phyloP scores from a whole-genome alignment of 2,329 filamentous ascomycete genomes.

The Helicocarpus griseus region DNA sequence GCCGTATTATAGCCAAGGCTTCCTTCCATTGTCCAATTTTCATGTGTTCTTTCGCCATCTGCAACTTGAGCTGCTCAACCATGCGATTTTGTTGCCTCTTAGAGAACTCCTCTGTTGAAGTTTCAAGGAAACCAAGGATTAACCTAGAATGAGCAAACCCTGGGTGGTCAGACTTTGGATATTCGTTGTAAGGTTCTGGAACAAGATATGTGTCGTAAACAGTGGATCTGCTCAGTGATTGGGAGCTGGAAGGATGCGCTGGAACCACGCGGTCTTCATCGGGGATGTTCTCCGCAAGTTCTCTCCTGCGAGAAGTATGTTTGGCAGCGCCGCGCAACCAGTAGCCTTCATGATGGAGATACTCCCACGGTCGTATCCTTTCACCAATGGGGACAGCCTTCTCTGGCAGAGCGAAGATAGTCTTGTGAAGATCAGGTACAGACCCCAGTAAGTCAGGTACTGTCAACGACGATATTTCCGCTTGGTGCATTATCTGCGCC shows the following conservation, averaged over 20 bases:
- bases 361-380: conserved; percentile 46
- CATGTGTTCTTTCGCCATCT: conserved; percentile 47
- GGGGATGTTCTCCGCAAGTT: conserved; percentile 46
- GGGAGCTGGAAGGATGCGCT: conserved; percentile 45
- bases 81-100: conserved; percentile 44
- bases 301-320: conserved; percentile 41
- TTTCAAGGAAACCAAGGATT: conserved; percentile 40
- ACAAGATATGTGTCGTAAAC: conserved; percentile 53
- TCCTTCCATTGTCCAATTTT: conserved; percentile 40
- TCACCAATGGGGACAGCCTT: conserved; percentile 42
- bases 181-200: conserved; percentile 49
- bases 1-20: conserved; percentile 41
- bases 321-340: conserved; percentile 48
- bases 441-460: conserved; percentile 16
- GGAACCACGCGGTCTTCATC: conserved; percentile 49
- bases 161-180: conserved; percentile 31
- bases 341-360: conserved; percentile 54
- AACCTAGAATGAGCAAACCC: conserved; percentile 44
- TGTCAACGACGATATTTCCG: conserved; percentile 39
- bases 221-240: conserved; percentile 43
- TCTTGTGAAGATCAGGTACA: conserved; percentile 22
- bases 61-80: conserved; percentile 45
- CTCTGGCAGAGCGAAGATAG: conserved; percentile 41
- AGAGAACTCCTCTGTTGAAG: conserved; percentile 42
- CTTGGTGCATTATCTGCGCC: conserved; percentile 48